Conservation (phyloP, 2,329 filamentous ascomycete species). For the Diaporthe caulivora region DNA sequence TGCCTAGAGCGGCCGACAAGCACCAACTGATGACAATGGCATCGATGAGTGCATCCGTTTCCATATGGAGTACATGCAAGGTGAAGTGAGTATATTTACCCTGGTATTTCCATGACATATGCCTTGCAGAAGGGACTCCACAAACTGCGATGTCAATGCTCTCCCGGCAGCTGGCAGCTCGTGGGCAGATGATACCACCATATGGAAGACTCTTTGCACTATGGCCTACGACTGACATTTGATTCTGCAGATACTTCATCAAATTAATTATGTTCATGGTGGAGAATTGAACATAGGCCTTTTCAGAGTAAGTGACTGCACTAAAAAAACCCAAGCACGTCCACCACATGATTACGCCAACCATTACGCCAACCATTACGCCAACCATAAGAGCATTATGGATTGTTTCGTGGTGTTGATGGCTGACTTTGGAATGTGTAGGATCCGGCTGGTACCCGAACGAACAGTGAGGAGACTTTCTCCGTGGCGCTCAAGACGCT, state of each 20-base stretch:
- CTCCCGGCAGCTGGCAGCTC: background rate
- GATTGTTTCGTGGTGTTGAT: background rate
- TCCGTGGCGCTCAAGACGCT: slow-evolving; percentile 1
- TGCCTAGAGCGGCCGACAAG: slow-evolving; percentile 8
- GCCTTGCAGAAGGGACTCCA: background rate
- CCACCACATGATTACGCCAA: too few species aligned
- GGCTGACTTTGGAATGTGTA: background rate
- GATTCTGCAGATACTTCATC: background rate
- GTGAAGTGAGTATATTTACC: background rate
- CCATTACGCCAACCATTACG: too few species aligned
- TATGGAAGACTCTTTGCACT: background rate
- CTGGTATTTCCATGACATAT: background rate
- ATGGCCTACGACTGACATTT: background rate
- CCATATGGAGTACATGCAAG: slow-evolving; percentile 13
- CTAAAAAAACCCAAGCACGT: too few species aligned
- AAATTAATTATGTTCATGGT: background rate
- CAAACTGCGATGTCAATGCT: background rate
- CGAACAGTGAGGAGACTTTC: background rate
- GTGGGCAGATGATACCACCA: background rate
- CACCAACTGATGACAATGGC: background rate
- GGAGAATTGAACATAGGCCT: background rate
- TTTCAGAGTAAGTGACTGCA: background rate
- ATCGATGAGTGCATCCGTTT: slow-evolving; percentile 13
- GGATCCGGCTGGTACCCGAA: background rate
- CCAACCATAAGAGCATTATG: background rate